These are phyloP conservation scores for Solanum bulbocastanum DNA, from an alignment of 257 asterid species.

Conservation along the genomic window DNA sequence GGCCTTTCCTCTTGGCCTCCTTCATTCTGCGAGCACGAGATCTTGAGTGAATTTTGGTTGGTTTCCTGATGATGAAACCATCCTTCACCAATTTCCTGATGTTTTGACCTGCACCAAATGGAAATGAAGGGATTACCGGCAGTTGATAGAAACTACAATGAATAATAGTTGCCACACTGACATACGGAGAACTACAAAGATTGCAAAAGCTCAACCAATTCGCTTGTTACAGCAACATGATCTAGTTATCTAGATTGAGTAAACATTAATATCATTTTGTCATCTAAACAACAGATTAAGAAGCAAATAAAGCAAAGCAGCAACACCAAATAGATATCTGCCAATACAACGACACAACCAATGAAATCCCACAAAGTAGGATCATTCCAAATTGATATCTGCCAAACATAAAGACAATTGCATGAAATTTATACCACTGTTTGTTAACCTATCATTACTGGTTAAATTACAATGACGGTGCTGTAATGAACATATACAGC, in stretches of 20 bases:
- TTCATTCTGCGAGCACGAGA: slow-evolving; percentile 3
- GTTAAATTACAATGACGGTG: neutral
- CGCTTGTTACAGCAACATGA: neutral
- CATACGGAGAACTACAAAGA: neutral
- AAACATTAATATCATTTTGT: neutral
- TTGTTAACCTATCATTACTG: neutral
- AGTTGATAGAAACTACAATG: neutral
- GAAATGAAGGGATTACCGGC: too few relatives aligned
- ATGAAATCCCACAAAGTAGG: neutral
- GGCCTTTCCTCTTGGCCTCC: slow-evolving; percentile 1
- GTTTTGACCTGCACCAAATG: neutral
- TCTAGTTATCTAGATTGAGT: neutral
- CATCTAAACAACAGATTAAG: neutral
- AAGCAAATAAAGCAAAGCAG: neutral
- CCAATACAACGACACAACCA: neutral
- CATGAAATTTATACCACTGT: neutral
- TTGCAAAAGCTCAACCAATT: neutral
- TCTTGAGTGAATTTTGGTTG: slow-evolving; percentile 2
- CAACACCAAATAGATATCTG: neutral
- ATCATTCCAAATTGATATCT: neutral
- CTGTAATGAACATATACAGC: neutral
- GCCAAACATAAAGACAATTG: neutral
- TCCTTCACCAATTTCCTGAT: neutral
- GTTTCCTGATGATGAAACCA: slow-evolving; percentile 1
- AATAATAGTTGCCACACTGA: neutral